Conservation (phyloP, 345 rosid species). For the Linum lewisii region DNA sequence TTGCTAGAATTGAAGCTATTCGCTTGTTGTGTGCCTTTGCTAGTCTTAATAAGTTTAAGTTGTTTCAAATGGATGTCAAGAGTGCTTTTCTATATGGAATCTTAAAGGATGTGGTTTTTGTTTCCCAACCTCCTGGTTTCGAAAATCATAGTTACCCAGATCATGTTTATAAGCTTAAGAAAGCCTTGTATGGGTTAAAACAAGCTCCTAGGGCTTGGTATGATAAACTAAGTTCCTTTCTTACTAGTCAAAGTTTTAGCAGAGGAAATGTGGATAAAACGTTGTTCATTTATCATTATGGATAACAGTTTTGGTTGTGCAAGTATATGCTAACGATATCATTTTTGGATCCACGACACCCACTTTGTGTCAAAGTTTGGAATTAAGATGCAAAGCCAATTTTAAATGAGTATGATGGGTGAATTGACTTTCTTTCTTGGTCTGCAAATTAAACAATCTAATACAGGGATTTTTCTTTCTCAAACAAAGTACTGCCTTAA, state of each 20-base stretch:
- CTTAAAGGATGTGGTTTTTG: background rate
- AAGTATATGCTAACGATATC: background rate
- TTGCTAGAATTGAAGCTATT: background rate
- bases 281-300: background rate
- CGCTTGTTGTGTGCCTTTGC: background rate
- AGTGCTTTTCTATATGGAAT: background rate
- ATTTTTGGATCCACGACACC: background rate
- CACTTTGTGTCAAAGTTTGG: no score
- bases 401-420: no score
- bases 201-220: background rate
- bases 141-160: background rate
- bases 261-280: background rate
- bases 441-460: no score
- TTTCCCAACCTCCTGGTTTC: background rate
- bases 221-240: background rate
- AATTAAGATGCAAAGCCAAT: no score
- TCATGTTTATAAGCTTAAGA: background rate
- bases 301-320: background rate
- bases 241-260: background rate
- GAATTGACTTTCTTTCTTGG: no score
- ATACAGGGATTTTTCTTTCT: no score
- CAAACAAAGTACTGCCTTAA: no score
- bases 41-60: background rate
- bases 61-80: background rate
- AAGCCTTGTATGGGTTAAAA: no score